phyloP scores from a whole-genome alignment of 2,329 filamentous ascomycete genomes.

The Paracamarosporium sp. region DNA sequence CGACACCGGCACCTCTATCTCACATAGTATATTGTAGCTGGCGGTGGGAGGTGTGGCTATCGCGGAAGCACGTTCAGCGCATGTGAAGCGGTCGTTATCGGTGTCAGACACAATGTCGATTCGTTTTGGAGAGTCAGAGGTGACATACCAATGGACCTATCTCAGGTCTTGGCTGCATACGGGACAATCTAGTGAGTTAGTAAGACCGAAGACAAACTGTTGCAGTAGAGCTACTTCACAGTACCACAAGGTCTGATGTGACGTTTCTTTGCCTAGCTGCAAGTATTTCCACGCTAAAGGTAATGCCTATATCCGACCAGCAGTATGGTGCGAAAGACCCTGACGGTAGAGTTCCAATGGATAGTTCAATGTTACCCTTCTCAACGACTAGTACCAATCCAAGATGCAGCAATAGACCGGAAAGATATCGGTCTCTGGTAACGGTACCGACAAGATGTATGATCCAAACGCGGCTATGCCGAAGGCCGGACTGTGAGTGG shows the following conservation, averaged over 20 bases:
- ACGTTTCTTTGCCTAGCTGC: constrained; percentile 2
- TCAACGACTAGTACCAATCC: neutral
- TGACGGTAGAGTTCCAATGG: neutral
- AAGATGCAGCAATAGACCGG: neutral
- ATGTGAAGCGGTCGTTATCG: neutral
- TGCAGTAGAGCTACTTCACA: neutral
- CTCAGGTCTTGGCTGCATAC: constrained; percentile 12
- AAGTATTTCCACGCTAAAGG: constrained; percentile 9
- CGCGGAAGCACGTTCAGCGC: neutral
- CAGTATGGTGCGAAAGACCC: neutral
- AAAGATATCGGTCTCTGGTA: constrained; percentile 1
- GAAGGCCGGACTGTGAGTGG: constrained; percentile 8
- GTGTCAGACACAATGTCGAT: neutral
- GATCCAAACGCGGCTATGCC: constrained; percentile 1
- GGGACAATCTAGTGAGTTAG: constrained; percentile 5
- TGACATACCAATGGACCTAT: neutral
- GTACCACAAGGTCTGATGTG: neutral
- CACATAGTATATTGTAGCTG: neutral
- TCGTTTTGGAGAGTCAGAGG: neutral
- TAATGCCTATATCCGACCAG: neutral
- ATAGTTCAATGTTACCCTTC: neutral
- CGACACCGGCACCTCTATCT: neutral
- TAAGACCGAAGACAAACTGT: neutral
- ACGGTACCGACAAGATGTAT: constrained; percentile 15
- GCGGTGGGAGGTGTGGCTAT: neutral